Percentiles rank a stretch among this genome's conserved stretches.
Evolutionary conservation across 140 eudicot genomes (phyloP).

Genomic region (Cichorium intybus): DNA sequence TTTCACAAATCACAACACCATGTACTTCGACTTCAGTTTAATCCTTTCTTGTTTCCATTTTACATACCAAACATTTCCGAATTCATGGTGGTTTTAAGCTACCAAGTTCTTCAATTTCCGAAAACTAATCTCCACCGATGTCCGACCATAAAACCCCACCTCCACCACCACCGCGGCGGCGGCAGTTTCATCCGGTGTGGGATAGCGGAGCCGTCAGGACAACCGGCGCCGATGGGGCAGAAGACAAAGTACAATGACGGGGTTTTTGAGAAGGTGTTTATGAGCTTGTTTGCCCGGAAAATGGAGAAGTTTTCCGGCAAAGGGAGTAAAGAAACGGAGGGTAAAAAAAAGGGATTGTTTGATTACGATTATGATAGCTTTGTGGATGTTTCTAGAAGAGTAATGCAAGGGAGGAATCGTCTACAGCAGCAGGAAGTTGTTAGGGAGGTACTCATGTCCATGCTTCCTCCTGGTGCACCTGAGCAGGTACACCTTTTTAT

Average conservation of each 20-base stretch:
- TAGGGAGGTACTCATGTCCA: conserved; percentile 84
- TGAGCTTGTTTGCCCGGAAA: conserved; percentile 83
- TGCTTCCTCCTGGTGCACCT: conserved; percentile 99
- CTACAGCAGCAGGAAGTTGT: conserved; percentile 89
- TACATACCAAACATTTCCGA: conserved; percentile 1
- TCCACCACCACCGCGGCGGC: neutral
- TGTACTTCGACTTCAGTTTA: neutral
- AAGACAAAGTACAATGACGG: conserved; percentile 94
- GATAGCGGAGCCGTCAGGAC: conserved; percentile 81
- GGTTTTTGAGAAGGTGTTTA: conserved; percentile 81
- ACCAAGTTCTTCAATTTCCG: conserved; percentile 49
- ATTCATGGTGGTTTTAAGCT: conserved; percentile 64
- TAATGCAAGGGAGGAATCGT: conserved; percentile 84
- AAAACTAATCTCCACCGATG: conserved; percentile 14
- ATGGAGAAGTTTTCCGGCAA: conserved; percentile 75
- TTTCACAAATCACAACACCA: neutral
- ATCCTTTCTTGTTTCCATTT: conserved; percentile 10
- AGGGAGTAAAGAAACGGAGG: neutral
- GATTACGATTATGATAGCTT: conserved; percentile 86
- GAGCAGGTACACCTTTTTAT: conserved; percentile 52
- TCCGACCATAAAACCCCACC: conserved; percentile 3
- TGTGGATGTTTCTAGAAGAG: conserved; percentile 83
- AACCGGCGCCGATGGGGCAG: conserved; percentile 92
- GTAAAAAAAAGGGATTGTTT: conserved; percentile 52
- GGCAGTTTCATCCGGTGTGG: conserved; percentile 51